Conservation (phyloP, 768 basidiomycete species). For the Royoungia palumana region DNA sequence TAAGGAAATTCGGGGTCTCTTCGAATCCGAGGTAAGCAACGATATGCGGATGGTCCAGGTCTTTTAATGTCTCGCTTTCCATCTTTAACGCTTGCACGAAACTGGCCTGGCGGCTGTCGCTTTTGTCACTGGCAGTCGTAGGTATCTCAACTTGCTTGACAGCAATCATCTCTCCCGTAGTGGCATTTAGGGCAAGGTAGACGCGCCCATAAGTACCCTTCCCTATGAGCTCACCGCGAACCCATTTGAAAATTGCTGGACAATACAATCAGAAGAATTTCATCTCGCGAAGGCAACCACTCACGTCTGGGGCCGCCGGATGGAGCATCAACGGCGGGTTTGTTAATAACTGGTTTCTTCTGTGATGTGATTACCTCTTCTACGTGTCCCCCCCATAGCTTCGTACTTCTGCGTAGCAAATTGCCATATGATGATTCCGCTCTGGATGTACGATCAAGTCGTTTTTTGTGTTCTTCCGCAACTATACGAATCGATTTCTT, state of each 20-base stretch:
- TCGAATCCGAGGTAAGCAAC: conserved; percentile 97
- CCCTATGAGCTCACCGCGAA: conserved; percentile 95
- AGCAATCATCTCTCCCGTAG: conserved; percentile 97
- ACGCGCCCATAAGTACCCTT: conserved; percentile 96
- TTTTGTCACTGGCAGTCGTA: conserved; percentile 85
- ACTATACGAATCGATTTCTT: conserved; percentile 94
- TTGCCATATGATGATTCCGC: conserved; percentile 50
- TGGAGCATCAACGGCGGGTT: conserved; percentile 54
- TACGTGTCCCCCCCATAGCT: conserved; percentile 90
- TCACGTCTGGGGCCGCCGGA: conserved; percentile 65
- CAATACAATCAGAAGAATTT: conserved; percentile 16
- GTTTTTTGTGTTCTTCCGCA: conserved; percentile 81
- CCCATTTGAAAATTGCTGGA: conserved; percentile 93
- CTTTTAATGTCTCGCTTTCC: conserved; percentile 95
- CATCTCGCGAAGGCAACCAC: conserved; percentile 30
- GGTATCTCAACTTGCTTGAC: conserved; percentile 99
- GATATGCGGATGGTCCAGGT: conserved; percentile 95
- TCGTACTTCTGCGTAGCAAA: conserved; percentile 78
- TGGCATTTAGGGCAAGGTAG: conserved; percentile 93
- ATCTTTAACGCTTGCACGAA: conserved; percentile 90
- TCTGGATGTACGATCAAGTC: conserved; percentile 67
- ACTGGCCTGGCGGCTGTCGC: conserved; percentile 76
- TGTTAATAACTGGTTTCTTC: conserved; percentile 43
- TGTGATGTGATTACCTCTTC: conserved; percentile 89
- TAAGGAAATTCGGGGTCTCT: conserved; percentile 81